A percentile compares a stretch with the other conserved stretches of the same genome.
Evolutionary conservation across 2,329 filamentous ascomycete genomes (phyloP).

Genomic region (Botrytis byssoidea): DNA sequence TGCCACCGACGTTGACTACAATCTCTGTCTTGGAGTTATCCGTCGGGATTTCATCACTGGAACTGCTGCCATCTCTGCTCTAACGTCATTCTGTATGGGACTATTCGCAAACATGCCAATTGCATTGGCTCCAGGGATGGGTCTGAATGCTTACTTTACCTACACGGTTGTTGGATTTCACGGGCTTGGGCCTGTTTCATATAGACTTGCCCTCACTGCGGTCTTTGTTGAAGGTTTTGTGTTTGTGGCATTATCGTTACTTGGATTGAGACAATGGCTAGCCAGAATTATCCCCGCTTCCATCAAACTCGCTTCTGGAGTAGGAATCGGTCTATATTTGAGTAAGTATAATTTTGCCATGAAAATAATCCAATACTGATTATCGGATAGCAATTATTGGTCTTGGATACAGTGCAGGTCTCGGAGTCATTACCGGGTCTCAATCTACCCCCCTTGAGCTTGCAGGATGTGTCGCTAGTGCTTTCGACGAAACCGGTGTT

Average conservation of each 20-base stretch:
- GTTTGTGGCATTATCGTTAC: conserved; percentile 74
- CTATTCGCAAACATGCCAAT: conserved; percentile 74
- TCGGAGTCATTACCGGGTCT: conserved; percentile 73
- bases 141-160: conserved; percentile 86
- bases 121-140: conserved; percentile 74
- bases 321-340: conserved; percentile 78
- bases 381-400: conserved; percentile 58
- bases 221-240: conserved; percentile 88
- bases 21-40: conserved; percentile 46
- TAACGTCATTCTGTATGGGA: conserved; percentile 82
- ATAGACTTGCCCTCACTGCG: conserved; percentile 73
- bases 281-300: conserved; percentile 80
- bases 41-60: conserved; percentile 76
- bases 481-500: conserved; percentile 46
- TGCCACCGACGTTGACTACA: conserved; percentile 36
- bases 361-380: neutral
- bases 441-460: conserved; percentile 67
- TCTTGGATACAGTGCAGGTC: conserved; percentile 76
- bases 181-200: conserved; percentile 71
- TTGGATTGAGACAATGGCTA: conserved; percentile 85
- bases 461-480: conserved; percentile 53
- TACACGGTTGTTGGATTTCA: conserved; percentile 75
- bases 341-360: neutral
- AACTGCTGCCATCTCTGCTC: conserved; percentile 76
- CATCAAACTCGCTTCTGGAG: conserved; percentile 83